Evolutionary conservation across 2,329 filamentous ascomycete genomes (phyloP).

Genomic region (Cladophialophora bantiana): DNA sequence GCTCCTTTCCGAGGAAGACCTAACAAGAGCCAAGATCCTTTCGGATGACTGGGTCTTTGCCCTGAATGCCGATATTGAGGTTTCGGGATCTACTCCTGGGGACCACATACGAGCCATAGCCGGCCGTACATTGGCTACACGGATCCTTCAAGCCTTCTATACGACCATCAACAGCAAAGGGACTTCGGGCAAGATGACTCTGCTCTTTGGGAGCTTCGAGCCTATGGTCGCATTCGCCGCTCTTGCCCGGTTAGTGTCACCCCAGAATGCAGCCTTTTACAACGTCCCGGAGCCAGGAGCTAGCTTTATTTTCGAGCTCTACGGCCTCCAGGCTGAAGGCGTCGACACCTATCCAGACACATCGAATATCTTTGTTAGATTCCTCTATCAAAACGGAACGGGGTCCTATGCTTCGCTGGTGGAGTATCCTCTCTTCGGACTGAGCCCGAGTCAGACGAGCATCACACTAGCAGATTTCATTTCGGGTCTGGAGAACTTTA

Average conservation of each 20-base stretch:
- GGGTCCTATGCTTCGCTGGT: constrained; percentile 45
- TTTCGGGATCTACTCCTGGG: constrained; percentile 32
- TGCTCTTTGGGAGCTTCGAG: constrained; percentile 59
- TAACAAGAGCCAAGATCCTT: constrained; percentile 44
- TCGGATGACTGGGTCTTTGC: constrained; percentile 59
- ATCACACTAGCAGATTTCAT: constrained; percentile 61
- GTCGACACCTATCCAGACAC: constrained; percentile 48
- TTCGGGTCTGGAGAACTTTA: constrained; percentile 52
- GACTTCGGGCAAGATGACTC: constrained; percentile 51
- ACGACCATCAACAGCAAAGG: constrained; percentile 50
- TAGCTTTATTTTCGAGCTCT: constrained; percentile 61
- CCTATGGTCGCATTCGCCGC: constrained; percentile 60
- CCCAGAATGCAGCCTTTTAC: constrained; percentile 53
- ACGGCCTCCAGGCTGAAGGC: constrained; percentile 49
- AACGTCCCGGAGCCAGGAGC: constrained; percentile 58
- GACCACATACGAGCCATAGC: constrained; percentile 50
- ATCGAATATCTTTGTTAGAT: constrained; percentile 61
- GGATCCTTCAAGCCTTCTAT: constrained; percentile 49
- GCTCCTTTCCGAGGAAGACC: constrained; percentile 44
- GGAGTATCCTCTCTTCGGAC: constrained; percentile 60
- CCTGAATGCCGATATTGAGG: constrained; percentile 48
- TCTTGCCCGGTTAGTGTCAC: constrained; percentile 50
- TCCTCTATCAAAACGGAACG: constrained; percentile 65
- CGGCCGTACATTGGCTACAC: constrained; percentile 52
- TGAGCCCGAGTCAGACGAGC: constrained; percentile 53